These are phyloP conservation scores for Wallacemonas sp. DNA, from an alignment of 208 protist genomes.

Conservation along the genomic window DNA sequence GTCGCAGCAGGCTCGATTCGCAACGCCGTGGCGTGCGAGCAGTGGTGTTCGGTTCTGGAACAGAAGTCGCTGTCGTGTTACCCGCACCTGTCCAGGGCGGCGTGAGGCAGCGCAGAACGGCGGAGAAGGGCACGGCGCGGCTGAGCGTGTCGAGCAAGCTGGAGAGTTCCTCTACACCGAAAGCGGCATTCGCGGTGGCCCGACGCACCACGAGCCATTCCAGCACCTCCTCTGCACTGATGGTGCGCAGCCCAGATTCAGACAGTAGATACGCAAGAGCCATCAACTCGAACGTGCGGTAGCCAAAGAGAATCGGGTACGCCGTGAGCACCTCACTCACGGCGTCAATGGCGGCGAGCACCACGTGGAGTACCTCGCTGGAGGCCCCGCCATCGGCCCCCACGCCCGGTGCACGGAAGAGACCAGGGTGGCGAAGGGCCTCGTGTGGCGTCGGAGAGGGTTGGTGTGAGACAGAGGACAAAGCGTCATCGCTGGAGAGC, in stretches of 20 bases:
- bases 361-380: slow-evolving; percentile 3
- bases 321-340: background rate
- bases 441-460: background rate
- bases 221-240: slow-evolving; percentile 32
- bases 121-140: slow-evolving; percentile 47
- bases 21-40: no score
- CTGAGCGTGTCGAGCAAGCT: slow-evolving; percentile 45
- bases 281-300: slow-evolving; percentile 36
- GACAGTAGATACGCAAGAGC: slow-evolving; percentile 35
- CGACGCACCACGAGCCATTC: slow-evolving; percentile 27
- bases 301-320: slow-evolving; percentile 16
- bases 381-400: background rate
- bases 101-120: slow-evolving; percentile 31
- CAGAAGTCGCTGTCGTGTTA: no score
- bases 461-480: background rate
- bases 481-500: background rate
- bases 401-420: background rate
- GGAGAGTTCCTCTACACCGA: slow-evolving; percentile 42
- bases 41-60: no score
- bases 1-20: slow-evolving; percentile 13
- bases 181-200: slow-evolving; percentile 15
- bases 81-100: background rate
- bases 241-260: slow-evolving; percentile 34
- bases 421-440: background rate
- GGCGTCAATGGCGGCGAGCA: background rate